Evolutionary conservation across 2,329 filamentous ascomycete species (phyloP), one percentile per base, ranked within the genome.

Genomic region (Fusarium liriodendri): DNA sequence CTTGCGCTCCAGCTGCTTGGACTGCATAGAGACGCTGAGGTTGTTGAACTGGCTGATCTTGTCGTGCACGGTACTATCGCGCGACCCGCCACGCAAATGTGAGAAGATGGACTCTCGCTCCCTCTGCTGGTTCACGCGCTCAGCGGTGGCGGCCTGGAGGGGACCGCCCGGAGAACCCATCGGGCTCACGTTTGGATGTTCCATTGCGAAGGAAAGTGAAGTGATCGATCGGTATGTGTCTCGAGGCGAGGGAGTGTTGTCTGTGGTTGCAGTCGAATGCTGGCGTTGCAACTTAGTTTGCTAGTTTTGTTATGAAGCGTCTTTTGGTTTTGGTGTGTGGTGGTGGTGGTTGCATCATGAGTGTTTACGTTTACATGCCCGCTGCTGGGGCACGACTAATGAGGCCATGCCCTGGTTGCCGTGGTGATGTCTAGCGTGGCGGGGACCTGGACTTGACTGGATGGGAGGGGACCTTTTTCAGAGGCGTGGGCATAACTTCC

Each of bases 41-140:
- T 87, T 89, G 84, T 94, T 93, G 82, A 94, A 94, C 81, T 93
- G 92, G 78, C 89, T 91, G 71, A 94, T 92, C 78, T 91, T 90
- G 69, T 92, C 89, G 76, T 91, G 86, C 7, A 93, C 90, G 25
- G 89, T 89, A 76, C 89, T 90, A 70, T 90, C 89, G 72, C 89
- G 87, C 66, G 82, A 82, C 66, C 83, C 84, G 78, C 69, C 79
- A 72, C 79, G 82, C 52, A 76, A 77, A 42, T 83, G 79, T 29
- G 82, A 78, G 74, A 84, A 80, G 64, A 83, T 74, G 64, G 82
- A 78, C 18, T 83, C 82, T 40, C 82, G 80, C 54, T 82, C 82
- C 42, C 82, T 79, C 63, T 82, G 80, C 72, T 87, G 84, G 79
- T 93, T 92, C 67, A 89, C 86, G 77, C 91, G 90, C 76, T 93